Evolutionary conservation across 331 rosid species (phyloP).

Genomic region (Erythrophleum ivorense): DNA sequence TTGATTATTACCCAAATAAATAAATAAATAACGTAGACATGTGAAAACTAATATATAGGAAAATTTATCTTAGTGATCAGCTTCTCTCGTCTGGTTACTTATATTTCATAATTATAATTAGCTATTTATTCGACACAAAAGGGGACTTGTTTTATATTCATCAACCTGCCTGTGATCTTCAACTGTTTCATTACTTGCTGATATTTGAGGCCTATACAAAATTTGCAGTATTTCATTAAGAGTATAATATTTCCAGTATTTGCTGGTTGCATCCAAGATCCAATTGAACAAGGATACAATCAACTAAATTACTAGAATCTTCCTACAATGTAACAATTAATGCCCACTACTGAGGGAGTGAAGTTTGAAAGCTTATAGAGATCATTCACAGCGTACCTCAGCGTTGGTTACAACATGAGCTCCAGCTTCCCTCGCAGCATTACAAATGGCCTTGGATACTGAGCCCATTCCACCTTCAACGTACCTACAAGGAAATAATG

Average conservation of each 20-base stretch:
- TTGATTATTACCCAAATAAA: too few species aligned
- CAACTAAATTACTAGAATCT: neutral
- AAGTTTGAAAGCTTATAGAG: neutral
- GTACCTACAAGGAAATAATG: conserved; percentile 47
- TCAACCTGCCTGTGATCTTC: neutral
- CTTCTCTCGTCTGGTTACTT: neutral
- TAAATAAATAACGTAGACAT: too few species aligned
- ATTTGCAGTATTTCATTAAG: neutral
- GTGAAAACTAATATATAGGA: neutral
- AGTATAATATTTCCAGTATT: neutral
- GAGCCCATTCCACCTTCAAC: conserved; percentile 94
- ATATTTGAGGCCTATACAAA: neutral
- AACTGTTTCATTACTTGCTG: neutral
- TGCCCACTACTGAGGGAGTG: neutral
- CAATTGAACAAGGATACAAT: neutral
- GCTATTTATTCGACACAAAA: too few species aligned
- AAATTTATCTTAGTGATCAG: neutral
- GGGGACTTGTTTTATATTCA: neutral
- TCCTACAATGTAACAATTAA: neutral
- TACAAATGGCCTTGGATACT: conserved; percentile 67
- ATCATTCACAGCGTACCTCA: conserved; percentile 57
- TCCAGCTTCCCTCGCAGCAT: conserved; percentile 77
- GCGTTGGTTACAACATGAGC: conserved; percentile 62
- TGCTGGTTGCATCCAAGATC: conserved; percentile 6
- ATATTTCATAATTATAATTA: too few species aligned